These are phyloP conservation scores for Fennellomyces sp. DNA, from an alignment of 371 early-diverging fungal genomes.

Conservation along the genomic window DNA sequence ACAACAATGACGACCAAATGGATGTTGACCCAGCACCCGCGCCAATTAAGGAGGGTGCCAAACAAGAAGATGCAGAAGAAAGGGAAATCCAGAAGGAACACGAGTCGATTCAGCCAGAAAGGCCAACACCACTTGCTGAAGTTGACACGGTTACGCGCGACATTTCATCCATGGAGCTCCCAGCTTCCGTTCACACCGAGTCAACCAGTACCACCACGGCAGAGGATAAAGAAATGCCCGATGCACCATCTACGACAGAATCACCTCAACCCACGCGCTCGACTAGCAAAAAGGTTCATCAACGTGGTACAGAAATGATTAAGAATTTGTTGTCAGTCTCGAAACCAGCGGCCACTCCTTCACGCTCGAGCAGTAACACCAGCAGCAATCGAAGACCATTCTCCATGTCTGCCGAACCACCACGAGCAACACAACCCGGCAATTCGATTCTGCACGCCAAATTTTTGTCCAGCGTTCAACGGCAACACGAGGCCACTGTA, in stretches of 20 bases:
- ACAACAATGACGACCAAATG: background rate
- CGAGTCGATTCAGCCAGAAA: background rate
- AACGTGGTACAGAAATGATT: slow-evolving; percentile 11
- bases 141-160: slow-evolving; percentile 5
- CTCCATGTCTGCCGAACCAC: slow-evolving; percentile 1
- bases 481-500: slow-evolving; percentile 16
- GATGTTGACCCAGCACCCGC: slow-evolving; percentile 2
- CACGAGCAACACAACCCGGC: background rate
- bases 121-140: background rate
- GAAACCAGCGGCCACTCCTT: background rate
- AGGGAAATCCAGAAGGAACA: background rate
- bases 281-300: slow-evolving; percentile 9
- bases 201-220: background rate
- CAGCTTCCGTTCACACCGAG: slow-evolving; percentile 7
- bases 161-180: slow-evolving; percentile 10
- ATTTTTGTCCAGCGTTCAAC: slow-evolving; percentile 43
- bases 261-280: slow-evolving; percentile 5
- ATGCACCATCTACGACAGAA: background rate
- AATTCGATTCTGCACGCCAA: slow-evolving; percentile 47
- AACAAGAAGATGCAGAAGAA: background rate
- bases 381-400: background rate
- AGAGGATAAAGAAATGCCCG: slow-evolving; percentile 1
- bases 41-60: background rate
- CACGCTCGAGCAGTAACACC: slow-evolving; percentile 3
- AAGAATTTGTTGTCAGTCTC: slow-evolving; percentile 9